These are phyloP conservation scores for Stellera chamaejasme DNA, from an alignment of 345 rosid genomes.

Conservation along the genomic window DNA sequence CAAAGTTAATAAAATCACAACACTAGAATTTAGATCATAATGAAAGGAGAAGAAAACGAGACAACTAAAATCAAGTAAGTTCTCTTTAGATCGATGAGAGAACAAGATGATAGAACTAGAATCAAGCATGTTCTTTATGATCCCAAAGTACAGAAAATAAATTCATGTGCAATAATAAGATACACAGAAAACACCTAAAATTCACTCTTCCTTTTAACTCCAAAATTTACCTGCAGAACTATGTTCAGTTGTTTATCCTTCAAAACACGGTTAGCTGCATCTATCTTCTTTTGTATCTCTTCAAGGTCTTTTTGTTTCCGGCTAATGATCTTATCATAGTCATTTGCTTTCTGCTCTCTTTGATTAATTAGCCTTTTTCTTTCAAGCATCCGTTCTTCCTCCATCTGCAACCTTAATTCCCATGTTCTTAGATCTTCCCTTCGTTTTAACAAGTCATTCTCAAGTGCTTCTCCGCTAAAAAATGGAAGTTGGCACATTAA, in stretches of 20 bases:
- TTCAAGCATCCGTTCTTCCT: slow-evolving; percentile 12
- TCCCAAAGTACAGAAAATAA: neutral
- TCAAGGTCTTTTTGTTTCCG: slow-evolving; percentile 79
- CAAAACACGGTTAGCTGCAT: slow-evolving; percentile 39
- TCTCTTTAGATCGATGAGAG: no score
- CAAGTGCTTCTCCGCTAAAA: no score
- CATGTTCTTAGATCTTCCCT: no score
- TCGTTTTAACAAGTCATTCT: no score
- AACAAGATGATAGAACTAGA: neutral
- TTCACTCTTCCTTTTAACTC: no score
- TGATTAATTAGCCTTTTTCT: slow-evolving; percentile 55
- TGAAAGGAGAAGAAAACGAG: neutral
- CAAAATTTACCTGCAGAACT: no score
- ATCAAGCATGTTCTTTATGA: neutral
- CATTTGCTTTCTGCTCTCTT: slow-evolving; percentile 92
- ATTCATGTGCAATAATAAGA: no score
- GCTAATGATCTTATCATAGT: slow-evolving; percentile 55
- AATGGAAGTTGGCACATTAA: neutral
- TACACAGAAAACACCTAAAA: no score
- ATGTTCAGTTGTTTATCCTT: no score
- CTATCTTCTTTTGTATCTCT: slow-evolving; percentile 63
- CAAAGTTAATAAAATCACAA: slow-evolving; percentile 1
- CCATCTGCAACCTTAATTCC: no score
- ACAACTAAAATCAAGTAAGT: neutral
- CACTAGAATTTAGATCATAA: neutral